Evolutionary conservation across 176 grass and related monocot genomes (phyloP).

Genomic region (Triticum timopheevii): DNA sequence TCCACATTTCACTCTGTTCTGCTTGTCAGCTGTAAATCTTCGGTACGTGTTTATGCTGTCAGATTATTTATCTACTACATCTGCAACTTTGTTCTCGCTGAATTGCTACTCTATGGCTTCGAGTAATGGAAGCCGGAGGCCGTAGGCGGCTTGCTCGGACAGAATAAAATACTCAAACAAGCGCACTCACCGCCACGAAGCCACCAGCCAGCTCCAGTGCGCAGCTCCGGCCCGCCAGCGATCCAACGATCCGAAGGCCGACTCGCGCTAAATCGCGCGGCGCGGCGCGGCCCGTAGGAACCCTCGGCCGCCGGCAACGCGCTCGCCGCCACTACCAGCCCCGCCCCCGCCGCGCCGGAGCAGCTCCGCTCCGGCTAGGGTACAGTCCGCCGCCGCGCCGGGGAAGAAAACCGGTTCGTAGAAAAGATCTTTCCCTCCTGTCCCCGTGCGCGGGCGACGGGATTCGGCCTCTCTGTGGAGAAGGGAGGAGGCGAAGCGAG

Average conservation of each 20-base stretch:
- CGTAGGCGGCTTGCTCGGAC: not conserved
- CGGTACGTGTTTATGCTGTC: not conserved
- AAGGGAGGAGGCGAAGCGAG: not conserved
- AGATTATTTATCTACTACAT: not conserved
- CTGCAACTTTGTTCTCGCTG: not conserved
- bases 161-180: not conserved
- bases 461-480: constrained; percentile 25
- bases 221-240: not conserved
- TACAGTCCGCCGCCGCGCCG: not conserved
- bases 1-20: not conserved
- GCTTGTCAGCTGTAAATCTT: not conserved
- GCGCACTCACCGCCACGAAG: constrained; percentile 10
- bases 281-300: not conserved
- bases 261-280: not conserved
- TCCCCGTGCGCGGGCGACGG: not conserved
- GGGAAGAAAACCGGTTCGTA: not conserved
- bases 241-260: constrained; percentile 20
- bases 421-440: not conserved
- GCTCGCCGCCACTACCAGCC: not conserved
- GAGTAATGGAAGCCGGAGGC: not conserved
- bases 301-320: not conserved
- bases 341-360: not conserved
- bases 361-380: not conserved
- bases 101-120: not conserved
- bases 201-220: not conserved